These are phyloP conservation scores for Calocera viscosa DNA, from an alignment of 768 basidiomycete genomes.

Conservation along the genomic window DNA sequence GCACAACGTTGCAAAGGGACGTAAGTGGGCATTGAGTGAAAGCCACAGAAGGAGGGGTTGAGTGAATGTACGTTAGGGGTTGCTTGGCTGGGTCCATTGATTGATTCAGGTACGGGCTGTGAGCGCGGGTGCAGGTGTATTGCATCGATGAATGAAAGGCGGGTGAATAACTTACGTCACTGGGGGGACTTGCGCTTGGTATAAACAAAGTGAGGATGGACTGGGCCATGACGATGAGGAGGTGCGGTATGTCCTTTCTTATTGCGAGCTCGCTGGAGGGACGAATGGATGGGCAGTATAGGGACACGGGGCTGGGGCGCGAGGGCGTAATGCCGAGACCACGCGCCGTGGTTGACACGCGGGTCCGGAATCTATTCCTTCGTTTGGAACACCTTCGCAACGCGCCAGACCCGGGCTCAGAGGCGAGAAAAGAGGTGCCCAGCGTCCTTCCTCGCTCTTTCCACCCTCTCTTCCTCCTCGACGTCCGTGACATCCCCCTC, in stretches of 20 bases:
- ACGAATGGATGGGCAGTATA: constrained; percentile 8
- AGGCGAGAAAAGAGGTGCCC: too few relatives aligned
- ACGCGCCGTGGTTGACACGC: not conserved
- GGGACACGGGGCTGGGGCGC: not conserved
- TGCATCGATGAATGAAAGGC: not conserved
- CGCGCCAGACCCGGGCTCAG: not conserved
- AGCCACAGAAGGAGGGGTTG: not conserved
- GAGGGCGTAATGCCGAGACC: not conserved
- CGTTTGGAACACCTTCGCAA: constrained; percentile 6
- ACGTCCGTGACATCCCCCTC: constrained; percentile 43
- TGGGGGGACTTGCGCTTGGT: too few relatives aligned
- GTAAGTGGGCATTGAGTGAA: not conserved
- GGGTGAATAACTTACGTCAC: not conserved
- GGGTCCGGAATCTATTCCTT: not conserved
- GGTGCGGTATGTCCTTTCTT: not conserved
- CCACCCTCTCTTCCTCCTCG: constrained; percentile 45
- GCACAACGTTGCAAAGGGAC: not conserved
- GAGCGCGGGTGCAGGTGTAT: not conserved
- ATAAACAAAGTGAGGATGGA: not conserved
- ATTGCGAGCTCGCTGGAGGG: not conserved
- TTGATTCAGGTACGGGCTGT: constrained; percentile 3
- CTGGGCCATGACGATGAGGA: not conserved
- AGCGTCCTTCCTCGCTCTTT: constrained; percentile 37
- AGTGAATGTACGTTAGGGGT: not conserved
- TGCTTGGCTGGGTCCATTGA: too few relatives aligned